Conservation (phyloP, 1,139 yeast species). For the Zygosaccharomyces pseudobailii region DNA sequence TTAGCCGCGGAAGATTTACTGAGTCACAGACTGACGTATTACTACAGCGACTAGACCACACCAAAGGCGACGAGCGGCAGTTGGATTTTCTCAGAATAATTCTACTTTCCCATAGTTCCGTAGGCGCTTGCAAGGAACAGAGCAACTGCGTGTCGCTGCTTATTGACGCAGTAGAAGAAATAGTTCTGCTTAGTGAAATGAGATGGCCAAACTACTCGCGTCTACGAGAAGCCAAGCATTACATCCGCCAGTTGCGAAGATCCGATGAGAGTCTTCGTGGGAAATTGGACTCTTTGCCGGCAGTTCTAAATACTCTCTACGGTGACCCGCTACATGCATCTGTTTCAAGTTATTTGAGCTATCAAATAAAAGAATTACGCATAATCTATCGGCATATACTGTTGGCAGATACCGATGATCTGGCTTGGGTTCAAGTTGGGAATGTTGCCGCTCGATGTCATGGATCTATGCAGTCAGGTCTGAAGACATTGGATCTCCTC, state of each 20-base stretch:
- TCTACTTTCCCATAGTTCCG: not conserved
- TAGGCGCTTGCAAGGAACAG: not conserved
- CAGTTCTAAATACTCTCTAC: not conserved
- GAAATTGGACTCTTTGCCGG: not conserved
- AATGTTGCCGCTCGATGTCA: not conserved
- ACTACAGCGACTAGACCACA: slow-evolving; percentile 5
- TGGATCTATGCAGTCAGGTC: not conserved
- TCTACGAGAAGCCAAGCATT: not conserved
- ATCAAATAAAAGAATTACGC: slow-evolving; percentile 1
- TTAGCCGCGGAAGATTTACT: not conserved
- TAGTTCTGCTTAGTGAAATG: not conserved
- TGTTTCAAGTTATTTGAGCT: slow-evolving; percentile 2
- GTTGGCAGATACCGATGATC: not conserved
- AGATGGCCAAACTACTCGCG: not conserved
- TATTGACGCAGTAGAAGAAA: slow-evolving; percentile 6
- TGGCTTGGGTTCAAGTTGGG: not conserved
- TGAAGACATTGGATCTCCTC: not conserved
- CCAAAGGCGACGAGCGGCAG: slow-evolving; percentile 6
- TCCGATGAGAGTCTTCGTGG: not conserved
- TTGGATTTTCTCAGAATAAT: slow-evolving; percentile 5
- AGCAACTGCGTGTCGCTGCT: not conserved
- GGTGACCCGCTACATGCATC: slow-evolving; percentile 3
- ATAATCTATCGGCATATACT: not conserved
- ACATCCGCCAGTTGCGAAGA: not conserved
- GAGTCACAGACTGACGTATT: not conserved